Evolutionary conservation across 2,329 filamentous ascomycete genomes (phyloP).

Genomic region (Diatrype stigma): DNA sequence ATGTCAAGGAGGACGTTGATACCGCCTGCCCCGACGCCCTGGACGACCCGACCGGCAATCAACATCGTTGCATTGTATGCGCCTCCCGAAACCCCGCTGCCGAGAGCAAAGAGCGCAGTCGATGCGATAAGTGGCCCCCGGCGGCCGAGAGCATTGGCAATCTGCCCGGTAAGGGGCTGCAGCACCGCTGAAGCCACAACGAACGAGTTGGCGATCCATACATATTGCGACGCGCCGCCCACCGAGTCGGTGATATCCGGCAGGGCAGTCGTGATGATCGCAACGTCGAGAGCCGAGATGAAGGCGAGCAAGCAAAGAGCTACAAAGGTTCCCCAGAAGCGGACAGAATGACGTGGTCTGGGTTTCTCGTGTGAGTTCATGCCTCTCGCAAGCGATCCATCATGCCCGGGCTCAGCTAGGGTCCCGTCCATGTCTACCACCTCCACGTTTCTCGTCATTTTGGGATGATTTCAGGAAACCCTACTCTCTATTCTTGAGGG

Average conservation of each 20-base stretch:
- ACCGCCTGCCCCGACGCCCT: constrained; percentile 36
- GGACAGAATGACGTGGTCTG: neutral
- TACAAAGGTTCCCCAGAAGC: neutral
- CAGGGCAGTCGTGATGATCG: constrained; percentile 13
- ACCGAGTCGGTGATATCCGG: constrained; percentile 17
- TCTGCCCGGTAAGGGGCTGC: constrained; percentile 43
- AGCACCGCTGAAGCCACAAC: constrained; percentile 34
- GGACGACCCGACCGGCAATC: constrained; percentile 35
- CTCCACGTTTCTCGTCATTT: too few relatives aligned
- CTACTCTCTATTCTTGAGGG: too few relatives aligned
- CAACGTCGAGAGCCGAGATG: constrained; percentile 3
- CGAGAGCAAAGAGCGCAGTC: constrained; percentile 42
- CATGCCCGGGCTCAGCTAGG: too few relatives aligned
- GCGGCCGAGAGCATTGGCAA: constrained; percentile 46
- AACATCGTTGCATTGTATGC: constrained; percentile 37
- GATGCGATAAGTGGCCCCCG: constrained; percentile 33
- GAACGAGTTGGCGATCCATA: constrained; percentile 26
- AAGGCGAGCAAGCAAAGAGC: neutral
- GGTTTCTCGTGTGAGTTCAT: too few relatives aligned
- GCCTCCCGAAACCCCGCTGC: constrained; percentile 42
- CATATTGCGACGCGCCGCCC: constrained; percentile 11
- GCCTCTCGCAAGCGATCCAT: too few relatives aligned
- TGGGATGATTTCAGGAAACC: too few relatives aligned
- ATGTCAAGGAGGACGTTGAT: constrained; percentile 40
- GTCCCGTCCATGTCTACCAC: too few relatives aligned